Base-by-base conservation (phyloP, 768 basidiomycete genomes). In the Vishniacozyma victoriae region DNA sequence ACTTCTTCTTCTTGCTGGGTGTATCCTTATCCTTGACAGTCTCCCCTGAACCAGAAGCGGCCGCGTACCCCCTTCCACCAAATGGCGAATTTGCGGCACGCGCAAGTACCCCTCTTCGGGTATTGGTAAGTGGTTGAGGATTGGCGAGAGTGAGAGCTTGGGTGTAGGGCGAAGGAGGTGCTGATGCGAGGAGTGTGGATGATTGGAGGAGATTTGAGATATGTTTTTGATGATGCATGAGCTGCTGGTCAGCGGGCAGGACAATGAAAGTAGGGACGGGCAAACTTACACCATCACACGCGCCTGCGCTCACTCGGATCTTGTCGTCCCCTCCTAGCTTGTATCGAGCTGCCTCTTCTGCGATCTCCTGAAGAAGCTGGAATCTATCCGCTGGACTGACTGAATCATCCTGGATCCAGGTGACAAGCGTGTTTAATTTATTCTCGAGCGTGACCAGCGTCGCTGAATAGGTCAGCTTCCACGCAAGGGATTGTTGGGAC, bases 291-390 rank as follows among this genome's bases (percentile, higher is more conserved):
- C 81, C 85, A 75, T 96, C 91, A 29, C 87, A 87, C 22, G 90
- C 90, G 55, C 83, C 84, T 59, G 84, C 88, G 16, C 89, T 89
- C 52, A 93, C 88, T 64, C 89, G 82, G 72, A 96, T 93, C 78
- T 96, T 96, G 81, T 97, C 95, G 72, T 96, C 93, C 45, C 87
- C 87, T 22, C 93, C 92, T 52, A 90, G 80, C 72, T 91, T 89
- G 74, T 95, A 85, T 37, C 87, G 79, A 39, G 79, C 76, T 0
- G 91, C 91, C 73, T 96, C 93, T 46, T 97, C 92, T 5, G 91
- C 89, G 64, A 97, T 90, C 69, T 95, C 88, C 39, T 82, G 79
- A 59, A 99, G 81, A 25, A 92, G 80, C 77, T 82, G 82, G 46
- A 96, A 82, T 36, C 89, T 81, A 59, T 87, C 82, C 40, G 65